Base-by-base conservation (phyloP, 495 filamentous ascomycete genomes). In the Eremomyces bilateralis region DNA sequence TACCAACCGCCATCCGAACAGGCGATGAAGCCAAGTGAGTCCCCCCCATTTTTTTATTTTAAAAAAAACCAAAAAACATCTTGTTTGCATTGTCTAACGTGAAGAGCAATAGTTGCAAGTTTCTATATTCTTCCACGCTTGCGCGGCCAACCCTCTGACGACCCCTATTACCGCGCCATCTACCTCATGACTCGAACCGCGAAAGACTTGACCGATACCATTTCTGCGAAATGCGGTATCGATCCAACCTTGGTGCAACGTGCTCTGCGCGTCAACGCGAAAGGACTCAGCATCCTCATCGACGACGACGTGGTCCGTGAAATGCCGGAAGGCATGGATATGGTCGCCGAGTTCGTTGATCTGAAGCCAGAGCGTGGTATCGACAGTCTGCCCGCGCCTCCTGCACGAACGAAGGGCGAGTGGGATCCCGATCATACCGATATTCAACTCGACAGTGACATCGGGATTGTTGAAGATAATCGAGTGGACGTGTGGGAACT, bases 231-330 rank as follows among this genome's bases (percentile, higher is more conserved):
- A 54, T 79, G 71, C 46, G 64, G 73, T 12, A 65, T 97, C 36
- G 79, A 94, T 33, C 63, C 75, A 0, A 52, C 57, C 1, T 65
- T 63, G 20, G 67, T 95, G 27, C 52, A 69, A 10, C 71, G 76
- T 20, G 71, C 74, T 1, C 51, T 92, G 16, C 79, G 64, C 22
- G 58, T 84, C 37, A 74, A 76, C 17, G 54, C 65, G 16, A 67
- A 68, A 37, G 81, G 83, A 0, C 51, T 94, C 3, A 68, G 77
- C 42, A 73, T 97, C 30, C 71, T 84, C 50, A 63, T 95, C 35
- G 88, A 97, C 50, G 80, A 97, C 41, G 82, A 93, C 31, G 72
- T 88, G 20, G 71, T 97, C 15, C 66, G 66, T n/a, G 76, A 83
- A 50, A 61, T 95, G 12, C 63, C 72, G 0, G 88, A 97, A 55